Evolutionary conservation across 2,329 filamentous ascomycete species (phyloP), one percentile per base, ranked within the genome.

Genomic region (Aciculosporium take): DNA sequence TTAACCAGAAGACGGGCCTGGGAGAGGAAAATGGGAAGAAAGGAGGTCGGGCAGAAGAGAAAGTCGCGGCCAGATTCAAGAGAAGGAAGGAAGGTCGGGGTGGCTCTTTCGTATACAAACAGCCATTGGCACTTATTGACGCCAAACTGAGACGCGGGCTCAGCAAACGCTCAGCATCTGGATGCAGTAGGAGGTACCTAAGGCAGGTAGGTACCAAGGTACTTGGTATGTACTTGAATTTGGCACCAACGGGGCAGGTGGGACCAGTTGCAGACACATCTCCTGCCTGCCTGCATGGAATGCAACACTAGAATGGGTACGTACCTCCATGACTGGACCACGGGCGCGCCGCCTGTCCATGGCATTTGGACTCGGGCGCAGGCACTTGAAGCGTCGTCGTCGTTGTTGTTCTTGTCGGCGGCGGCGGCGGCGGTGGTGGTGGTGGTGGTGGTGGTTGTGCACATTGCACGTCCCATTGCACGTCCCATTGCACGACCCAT

Each of bases 21-120:
- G 20, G 13, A 10, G n/a, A n/a, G n/a, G n/a, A n/a, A n/a, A n/a
- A n/a, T n/a, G n/a, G n/a, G n/a, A n/a, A n/a, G n/a, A n/a, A n/a
- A n/a, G n/a, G n/a, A 40, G 23, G 34, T 34, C n/a, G 5, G 21
- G 21, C 17, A 35, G 18, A 37, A 25, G 10, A 31, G 18, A 37
- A 41, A 9, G 25, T 37, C 13, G 25, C 27, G 24, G 25, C 17
- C 25, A n/a, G 24, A 20, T 20, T n/a, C 13, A 36, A 20, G 12
- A 31, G 15, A 23, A 32, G 42, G 39, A 44, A 44, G 39, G 42
- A 41, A 38, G 35, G 38, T 33, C 38, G 27, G 42, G 38, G 38
- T 28, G 27, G 33, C 33, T 34, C 39, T 38, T 43, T 23, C 37
- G 28, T 40, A 29, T 34, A 17, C 15, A 31, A 17, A 4, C 7